Base-by-base conservation (phyloP, 495 filamentous ascomycete species). In the Wilcoxina mikolae region DNA sequence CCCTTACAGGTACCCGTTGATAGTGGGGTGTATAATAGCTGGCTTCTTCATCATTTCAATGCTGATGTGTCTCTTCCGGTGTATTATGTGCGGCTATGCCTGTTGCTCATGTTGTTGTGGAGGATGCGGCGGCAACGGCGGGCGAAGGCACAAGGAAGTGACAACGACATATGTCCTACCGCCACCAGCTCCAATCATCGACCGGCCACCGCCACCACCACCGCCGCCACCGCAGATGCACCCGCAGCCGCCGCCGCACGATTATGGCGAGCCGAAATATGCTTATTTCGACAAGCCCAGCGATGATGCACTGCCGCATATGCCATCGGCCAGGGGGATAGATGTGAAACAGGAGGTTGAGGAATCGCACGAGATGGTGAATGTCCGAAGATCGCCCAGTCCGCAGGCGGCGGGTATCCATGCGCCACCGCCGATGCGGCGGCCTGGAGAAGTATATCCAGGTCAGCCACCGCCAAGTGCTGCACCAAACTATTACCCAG, bases 41-140 rank as follows among this genome's bases (percentile, higher is more conserved):
- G 61, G 61, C 2, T 35, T 64, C 7, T 53, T 60, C 11, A 23
- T 55, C 22, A 33, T 64, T 15, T 60, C 61, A 12, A 35, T 55
- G 2, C 20, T 64, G 5, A 64, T 57, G 60, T 60, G 61, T 46
- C 28, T 64, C 12, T 47, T 64, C 12, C 61, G 61, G 4, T 64
- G 61, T 9, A 57, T 57, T 17, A 44, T 64, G 25, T 64, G 61
- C 35, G 61, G 61, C 2, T 57, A 57, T 41, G 57, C 33, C 11
- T 64, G 61, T 27, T 64, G 61, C 26, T 18, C 60, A n/a, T 64
- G 61, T 25, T 64, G 60, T 39, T 64, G 61, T 11, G 61, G 61
- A 10, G 54, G 60, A 9, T 64, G 61, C 15, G 61, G 61, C 7
- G 54, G 60, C 12, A 29, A 54, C 52, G 49, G 46, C 9, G 51